Evolutionary conservation across 495 filamentous ascomycete genomes (phyloP), one percentile per base, ranked within the genome.

Genomic region (Viridothelium virens): DNA sequence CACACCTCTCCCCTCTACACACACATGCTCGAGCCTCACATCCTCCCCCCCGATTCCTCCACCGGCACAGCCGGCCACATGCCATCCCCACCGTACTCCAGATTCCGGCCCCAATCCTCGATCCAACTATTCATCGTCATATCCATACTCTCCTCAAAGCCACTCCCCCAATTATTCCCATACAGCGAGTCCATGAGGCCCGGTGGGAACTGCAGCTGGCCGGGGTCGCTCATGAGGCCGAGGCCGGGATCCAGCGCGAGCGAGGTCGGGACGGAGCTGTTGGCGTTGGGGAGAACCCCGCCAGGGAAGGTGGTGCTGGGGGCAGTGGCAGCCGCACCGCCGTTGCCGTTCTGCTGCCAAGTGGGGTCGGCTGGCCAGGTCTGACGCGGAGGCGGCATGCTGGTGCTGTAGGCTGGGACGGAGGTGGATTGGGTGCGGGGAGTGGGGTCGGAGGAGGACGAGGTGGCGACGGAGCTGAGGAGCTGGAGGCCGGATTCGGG

Each of bases 141-240:
- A 63, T 73, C 71, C 71, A 73, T 73, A n/a, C 67, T 67, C 63
- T 73, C 70, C 69, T 73, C 71, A 56, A 73, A 73, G 5, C 67
- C 69, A 37, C 36, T 67, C 18, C 69, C 71, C 71, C 69, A 71
- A 63, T 41, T 25, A 25, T 25, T 59, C 5, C 53, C 18, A 36
- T 59, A 59, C 18, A 59, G 18, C 31, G 53, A 59, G 36, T 59
- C 53, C 61, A 63, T 41, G 1, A 63, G 61, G 9, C 38, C 41
- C 34, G 37, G 61, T 2, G 61, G 37, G 37, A 47, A 63, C 61
- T 41, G 61, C 18, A 47, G 31, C 12, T 41, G 34, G 11, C 7
- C n/a, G 12, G 38, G 37, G 9, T 14, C 5, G 5, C 7, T 11
- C 53, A 59, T 39, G 34, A 63, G 61, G 9, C 38, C 61, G 5